These are phyloP conservation scores for Gossypium gossypioides DNA, from an alignment of 441 rosid species.

Conservation along the genomic window DNA sequence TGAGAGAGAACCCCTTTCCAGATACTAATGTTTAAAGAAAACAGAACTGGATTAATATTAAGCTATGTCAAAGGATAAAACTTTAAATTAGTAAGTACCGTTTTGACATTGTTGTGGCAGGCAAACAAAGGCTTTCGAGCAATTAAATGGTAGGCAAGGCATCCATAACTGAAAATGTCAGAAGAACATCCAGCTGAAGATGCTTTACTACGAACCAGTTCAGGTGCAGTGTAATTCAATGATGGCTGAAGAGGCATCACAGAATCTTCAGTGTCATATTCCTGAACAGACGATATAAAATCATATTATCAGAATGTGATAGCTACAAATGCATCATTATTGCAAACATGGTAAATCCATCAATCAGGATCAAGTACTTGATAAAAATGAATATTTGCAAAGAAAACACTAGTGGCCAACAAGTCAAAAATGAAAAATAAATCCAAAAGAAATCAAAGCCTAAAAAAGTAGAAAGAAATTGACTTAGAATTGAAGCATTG, in stretches of 20 bases:
- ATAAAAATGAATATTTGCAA: neutral
- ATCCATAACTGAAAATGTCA: constrained; percentile 87
- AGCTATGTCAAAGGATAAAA: neutral
- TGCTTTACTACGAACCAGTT: constrained; percentile 62
- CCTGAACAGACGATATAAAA: constrained; percentile 39
- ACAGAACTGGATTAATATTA: too few relatives aligned
- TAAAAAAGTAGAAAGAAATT: neutral
- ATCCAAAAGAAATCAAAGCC: neutral
- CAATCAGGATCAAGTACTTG: neutral
- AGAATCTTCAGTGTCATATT: constrained; percentile 92
- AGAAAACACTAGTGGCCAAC: neutral
- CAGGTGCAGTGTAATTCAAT: constrained; percentile 89
- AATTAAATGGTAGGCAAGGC: constrained; percentile 78
- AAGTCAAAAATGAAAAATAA: neutral
- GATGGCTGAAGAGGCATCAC: constrained; percentile 84
- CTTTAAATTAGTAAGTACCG: constrained; percentile 41
- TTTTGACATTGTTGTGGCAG: constrained; percentile 89
- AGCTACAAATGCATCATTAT: constrained; percentile 6
- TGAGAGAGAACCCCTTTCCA: too few relatives aligned
- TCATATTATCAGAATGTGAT: constrained; percentile 2
- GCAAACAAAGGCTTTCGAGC: constrained; percentile 81
- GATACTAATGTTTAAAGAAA: too few relatives aligned
- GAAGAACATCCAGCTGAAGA: constrained; percentile 61
- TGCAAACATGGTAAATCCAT: neutral
- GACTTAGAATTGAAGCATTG: neutral